Evolutionary conservation across 2,329 filamentous ascomycete species (phyloP).

Genomic region (Epichloe scottii): DNA sequence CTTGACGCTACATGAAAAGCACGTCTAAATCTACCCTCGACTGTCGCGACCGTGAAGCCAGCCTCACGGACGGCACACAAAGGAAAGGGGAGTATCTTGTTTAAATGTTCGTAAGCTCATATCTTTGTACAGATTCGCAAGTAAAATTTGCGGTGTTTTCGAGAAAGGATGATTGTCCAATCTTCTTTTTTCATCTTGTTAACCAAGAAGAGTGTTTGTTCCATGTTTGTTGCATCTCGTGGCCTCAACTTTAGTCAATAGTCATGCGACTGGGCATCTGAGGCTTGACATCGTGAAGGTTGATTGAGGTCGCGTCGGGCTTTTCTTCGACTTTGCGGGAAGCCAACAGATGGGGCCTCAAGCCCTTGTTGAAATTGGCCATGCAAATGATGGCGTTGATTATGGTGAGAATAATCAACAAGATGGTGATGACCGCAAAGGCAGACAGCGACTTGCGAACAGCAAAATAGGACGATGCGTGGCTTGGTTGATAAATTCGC

Average conservation of each 20-base stretch:
- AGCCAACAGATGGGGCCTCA: conserved; percentile 73
- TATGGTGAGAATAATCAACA: conserved; percentile 82
- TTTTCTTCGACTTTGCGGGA: conserved; percentile 38
- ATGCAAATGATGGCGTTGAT: conserved; percentile 77
- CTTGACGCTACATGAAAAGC: neutral
- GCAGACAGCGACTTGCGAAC: conserved; percentile 79
- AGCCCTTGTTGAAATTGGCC: conserved; percentile 76
- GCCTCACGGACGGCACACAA: neutral
- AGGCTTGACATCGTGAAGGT: conserved; percentile 43
- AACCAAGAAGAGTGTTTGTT: neutral
- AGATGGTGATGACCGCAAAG: conserved; percentile 85
- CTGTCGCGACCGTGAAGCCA: neutral
- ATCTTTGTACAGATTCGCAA: conserved; percentile 5
- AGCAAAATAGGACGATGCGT: conserved; percentile 53
- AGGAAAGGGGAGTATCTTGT: neutral
- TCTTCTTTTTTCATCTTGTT: neutral
- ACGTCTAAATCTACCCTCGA: neutral
- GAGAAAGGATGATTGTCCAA: neutral
- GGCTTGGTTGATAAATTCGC: conserved; percentile 70
- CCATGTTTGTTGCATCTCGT: neutral
- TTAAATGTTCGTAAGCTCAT: conserved; percentile 3
- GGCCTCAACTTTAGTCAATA: conserved; percentile 36
- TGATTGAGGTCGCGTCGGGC: conserved; percentile 43
- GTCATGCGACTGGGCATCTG: conserved; percentile 45
- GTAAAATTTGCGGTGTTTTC: conserved; percentile 1